These are phyloP conservation scores for Lumnitzera racemosa DNA, from an alignment of 345 rosid genomes.

Conservation along the genomic window DNA sequence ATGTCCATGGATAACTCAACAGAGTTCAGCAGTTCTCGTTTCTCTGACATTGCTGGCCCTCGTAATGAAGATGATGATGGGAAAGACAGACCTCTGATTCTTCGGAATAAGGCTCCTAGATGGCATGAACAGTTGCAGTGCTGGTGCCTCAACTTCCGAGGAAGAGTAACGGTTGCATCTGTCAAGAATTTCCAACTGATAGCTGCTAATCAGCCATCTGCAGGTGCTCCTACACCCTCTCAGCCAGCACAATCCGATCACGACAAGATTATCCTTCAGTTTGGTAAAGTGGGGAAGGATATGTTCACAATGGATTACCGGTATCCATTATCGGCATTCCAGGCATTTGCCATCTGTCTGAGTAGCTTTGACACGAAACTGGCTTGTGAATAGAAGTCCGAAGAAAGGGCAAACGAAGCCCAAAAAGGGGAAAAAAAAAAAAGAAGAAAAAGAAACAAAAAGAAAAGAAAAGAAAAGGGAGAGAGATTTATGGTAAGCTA, in stretches of 20 bases:
- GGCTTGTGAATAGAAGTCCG: conserved; percentile 75
- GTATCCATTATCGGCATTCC: conserved; percentile 92
- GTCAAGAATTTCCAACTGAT: conserved; percentile 52
- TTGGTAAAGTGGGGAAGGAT: conserved; percentile 92
- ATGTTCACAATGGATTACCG: conserved; percentile 98
- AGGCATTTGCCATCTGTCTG: conserved; percentile 93
- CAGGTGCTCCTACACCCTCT: conserved; percentile 13
- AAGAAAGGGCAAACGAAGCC: neutral
- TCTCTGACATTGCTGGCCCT: conserved; percentile 30
- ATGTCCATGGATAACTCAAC: conserved; percentile 31
- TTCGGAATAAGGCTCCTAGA: conserved; percentile 41
- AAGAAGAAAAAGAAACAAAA: too few species aligned
- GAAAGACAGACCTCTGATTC: conserved; percentile 28
- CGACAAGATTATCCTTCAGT: conserved; percentile 91
- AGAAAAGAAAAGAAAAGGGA: too few species aligned
- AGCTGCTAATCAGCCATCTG: conserved; percentile 31
- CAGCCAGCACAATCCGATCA: conserved; percentile 40
- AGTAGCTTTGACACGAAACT: conserved; percentile 99
- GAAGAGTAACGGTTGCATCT: conserved; percentile 47
- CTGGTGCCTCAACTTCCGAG: conserved; percentile 48
- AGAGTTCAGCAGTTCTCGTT: conserved; percentile 37
- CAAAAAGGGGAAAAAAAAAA: neutral
- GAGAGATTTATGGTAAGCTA: too few species aligned
- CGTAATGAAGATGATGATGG: conserved; percentile 27
- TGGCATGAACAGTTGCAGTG: conserved; percentile 54